Evolutionary conservation across 768 basidiomycete genomes (phyloP).

Genomic region (Leccinum imitatum): DNA sequence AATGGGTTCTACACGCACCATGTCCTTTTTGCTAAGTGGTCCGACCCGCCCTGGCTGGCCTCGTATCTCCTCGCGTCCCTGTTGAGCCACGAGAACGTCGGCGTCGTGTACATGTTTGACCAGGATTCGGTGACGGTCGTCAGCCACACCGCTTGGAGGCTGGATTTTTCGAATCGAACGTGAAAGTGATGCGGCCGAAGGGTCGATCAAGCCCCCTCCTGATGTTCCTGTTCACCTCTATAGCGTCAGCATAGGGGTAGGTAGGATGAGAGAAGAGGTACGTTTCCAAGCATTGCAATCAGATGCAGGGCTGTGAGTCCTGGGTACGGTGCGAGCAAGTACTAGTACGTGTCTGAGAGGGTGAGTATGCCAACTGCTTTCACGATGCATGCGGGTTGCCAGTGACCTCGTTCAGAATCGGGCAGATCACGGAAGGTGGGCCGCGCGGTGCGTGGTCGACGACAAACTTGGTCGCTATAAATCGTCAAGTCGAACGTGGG

Average conservation of each 20-base stretch:
- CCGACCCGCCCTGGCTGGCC: conserved; percentile 34
- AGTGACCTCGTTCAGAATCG: conserved; percentile 36
- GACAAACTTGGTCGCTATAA: conserved; percentile 36
- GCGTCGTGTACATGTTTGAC: conserved; percentile 35
- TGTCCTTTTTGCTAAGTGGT: conserved; percentile 32
- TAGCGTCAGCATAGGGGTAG: conserved; percentile 10
- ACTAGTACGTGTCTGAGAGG: conserved; percentile 28
- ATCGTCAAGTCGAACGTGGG: conserved; percentile 35
- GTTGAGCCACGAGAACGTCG: conserved; percentile 27
- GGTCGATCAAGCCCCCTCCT: conserved; percentile 18
- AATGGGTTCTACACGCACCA: conserved; percentile 6
- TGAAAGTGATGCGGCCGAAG: conserved; percentile 35
- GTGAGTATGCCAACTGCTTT: conserved; percentile 1
- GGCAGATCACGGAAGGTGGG: conserved; percentile 36
- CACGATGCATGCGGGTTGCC: conserved; percentile 17
- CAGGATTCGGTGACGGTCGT: conserved; percentile 33
- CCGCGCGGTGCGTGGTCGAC: conserved; percentile 38
- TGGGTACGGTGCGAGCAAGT: conserved; percentile 37
- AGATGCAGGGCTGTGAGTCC: conserved; percentile 27
- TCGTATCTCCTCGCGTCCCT: conserved; percentile 37
- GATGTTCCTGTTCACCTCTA: conserved; percentile 40
- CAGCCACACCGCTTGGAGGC: conserved; percentile 47
- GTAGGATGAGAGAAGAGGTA: conserved; percentile 14
- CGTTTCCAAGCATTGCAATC: conserved; percentile 29
- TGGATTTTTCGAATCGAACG: conserved; percentile 37